Base-by-base conservation (phyloP, 2,329 filamentous ascomycete species). In the Talaromyces albobiverticillius region DNA sequence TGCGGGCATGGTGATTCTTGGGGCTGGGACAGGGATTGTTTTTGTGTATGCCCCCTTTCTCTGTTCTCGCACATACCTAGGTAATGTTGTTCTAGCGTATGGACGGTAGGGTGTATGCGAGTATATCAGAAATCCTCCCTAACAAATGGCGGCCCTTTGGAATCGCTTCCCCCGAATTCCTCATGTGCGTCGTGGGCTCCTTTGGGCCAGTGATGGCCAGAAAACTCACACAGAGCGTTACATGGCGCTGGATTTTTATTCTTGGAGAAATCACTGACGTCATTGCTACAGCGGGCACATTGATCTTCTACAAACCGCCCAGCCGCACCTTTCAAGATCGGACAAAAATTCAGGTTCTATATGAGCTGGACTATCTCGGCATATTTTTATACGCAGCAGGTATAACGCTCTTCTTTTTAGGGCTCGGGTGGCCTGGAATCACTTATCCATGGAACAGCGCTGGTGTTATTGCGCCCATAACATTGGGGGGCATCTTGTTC, bases 301-400 rank as follows among this genome's bases (percentile, higher is more conserved):
- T 36, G 3, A 38, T 49, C 34, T 49, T 49, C 46, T 49, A 49
- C 46, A 49, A 13, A n/a, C 46, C 46, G 25, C 46, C 46, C 8
- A 25, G 18, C 3, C 46, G 46, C 16, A 20, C 46, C 7, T 36
- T 49, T 13, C 32, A n/a, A 23, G 46, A 49, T 40, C 46, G 46
- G 2, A 49, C 18, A 3, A 20, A 25, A 7, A 16, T 8, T 3
- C 46, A 49, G 11, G n/a, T 49, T 23, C 32, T 49, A 10, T 10
- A 22, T 11, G 42, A 45, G 22, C 22, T 45, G 10, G 42, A 45
- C n/a, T 45, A 45, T 29, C 42, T n/a, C 26, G 42, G 42, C 4
- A 45, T 45, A 14, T n/a, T 45, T 16, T n/a, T 45, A 1, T 45
- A 45, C n/a, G 26, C 20, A 14, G 42, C 42, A 7, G 42, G 42